These are phyloP conservation scores for Rhodotorula sp. DNA, from an alignment of 1,284 basidiomycete species.

Conservation along the genomic window DNA sequence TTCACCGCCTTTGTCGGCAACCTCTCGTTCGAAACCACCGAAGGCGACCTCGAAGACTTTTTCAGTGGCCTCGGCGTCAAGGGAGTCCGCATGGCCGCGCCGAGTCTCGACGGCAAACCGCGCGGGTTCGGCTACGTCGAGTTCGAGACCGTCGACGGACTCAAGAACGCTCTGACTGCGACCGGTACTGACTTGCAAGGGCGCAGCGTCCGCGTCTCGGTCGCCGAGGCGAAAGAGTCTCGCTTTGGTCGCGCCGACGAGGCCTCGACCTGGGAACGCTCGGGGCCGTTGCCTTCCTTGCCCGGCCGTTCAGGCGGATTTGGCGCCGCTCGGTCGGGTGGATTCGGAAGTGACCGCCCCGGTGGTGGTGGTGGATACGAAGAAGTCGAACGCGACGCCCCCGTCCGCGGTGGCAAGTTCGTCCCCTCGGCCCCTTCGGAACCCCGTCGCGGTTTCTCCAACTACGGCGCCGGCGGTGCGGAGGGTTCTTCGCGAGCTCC, in stretches of 20 bases:
- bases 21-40: constrained; percentile 86
- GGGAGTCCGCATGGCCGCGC: constrained; percentile 83
- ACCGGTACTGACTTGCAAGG: constrained; percentile 66
- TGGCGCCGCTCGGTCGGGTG: constrained; percentile 15
- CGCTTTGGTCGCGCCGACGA: constrained; percentile 41
- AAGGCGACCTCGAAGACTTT: constrained; percentile 76
- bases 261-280: constrained; percentile 40
- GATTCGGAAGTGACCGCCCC: constrained; percentile 35
- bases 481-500: constrained; percentile 12
- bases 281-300: constrained; percentile 40
- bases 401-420: constrained; percentile 53
- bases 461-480: constrained; percentile 33
- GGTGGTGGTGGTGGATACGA: constrained; percentile 29
- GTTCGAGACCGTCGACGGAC: constrained; percentile 74
- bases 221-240: constrained; percentile 87
- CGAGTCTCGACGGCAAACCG: constrained; percentile 78
- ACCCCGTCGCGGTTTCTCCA: constrained; percentile 6
- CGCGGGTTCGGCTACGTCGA: constrained; percentile 99
- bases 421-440: constrained; percentile 46
- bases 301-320: constrained; percentile 49
- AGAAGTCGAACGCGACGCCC: constrained; percentile 49
- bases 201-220: constrained; percentile 80
- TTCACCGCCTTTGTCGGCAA: constrained; percentile 97
- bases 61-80: constrained; percentile 66
- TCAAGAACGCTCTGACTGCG: constrained; percentile 75